Conservation (phyloP, 176 grass and related monocot species). For the Puya raimondii region DNA sequence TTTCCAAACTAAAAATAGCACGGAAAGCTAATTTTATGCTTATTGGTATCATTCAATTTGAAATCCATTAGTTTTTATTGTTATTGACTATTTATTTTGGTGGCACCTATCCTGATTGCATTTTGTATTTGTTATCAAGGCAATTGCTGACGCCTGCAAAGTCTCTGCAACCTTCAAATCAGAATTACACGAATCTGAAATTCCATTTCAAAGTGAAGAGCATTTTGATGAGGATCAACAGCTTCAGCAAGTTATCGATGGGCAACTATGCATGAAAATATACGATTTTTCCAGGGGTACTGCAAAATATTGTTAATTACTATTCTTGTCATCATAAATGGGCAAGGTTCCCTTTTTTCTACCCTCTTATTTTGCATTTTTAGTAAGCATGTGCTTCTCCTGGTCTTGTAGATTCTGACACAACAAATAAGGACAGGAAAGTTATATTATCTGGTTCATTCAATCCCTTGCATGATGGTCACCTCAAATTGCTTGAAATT, state of each 20-base stretch:
- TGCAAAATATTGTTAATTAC: background rate
- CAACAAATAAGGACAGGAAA: constrained; percentile 48
- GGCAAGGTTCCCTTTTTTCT: constrained; percentile 3
- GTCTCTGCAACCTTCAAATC: constrained; percentile 50
- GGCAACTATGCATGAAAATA: constrained; percentile 74
- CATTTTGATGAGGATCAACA: constrained; percentile 71
- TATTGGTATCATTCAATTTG: too few relatives aligned
- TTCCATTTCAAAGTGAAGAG: constrained; percentile 47
- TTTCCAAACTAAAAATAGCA: too few relatives aligned
- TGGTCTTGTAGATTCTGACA: constrained; percentile 26
- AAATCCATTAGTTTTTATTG: background rate
- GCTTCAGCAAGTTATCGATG: constrained; percentile 88
- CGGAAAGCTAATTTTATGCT: too few relatives aligned
- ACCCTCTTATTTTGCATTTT: background rate
- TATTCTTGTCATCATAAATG: constrained; percentile 11
- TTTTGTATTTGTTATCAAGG: constrained; percentile 28
- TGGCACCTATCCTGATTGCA: constrained; percentile 15
- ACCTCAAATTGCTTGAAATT: constrained; percentile 75
- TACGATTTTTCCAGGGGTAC: constrained; percentile 55
- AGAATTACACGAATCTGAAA: constrained; percentile 57
- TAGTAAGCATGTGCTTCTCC: constrained; percentile 18
- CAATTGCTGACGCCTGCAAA: constrained; percentile 74
- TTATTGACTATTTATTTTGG: background rate
- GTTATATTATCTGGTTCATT: constrained; percentile 92
- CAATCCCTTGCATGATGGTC: constrained; percentile 98